Evolutionary conservation across 345 rosid species (phyloP), one percentile per base, ranked within the genome.

Genomic region (Populus pruinosa): DNA sequence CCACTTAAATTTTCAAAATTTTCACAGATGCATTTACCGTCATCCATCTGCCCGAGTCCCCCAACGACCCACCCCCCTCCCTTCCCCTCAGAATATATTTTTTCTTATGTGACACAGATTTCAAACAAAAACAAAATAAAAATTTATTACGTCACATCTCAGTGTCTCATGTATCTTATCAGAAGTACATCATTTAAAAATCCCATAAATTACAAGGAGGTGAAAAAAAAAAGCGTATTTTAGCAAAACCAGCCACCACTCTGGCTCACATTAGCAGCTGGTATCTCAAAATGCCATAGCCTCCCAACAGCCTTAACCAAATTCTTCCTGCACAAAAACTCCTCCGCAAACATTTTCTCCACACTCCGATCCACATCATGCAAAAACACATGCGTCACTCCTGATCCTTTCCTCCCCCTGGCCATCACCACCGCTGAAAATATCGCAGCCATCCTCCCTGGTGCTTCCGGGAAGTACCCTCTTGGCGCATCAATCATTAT

Each of bases 371-470:
- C 80, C 25, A 90, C 86, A 74, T 94, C 96, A 73, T 87, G 98
- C 74, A 94, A 79, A 73, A 86, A 87, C 61, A 94, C 89, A 41
- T 91, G 97, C 70, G 97, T 94, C 78, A 84, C 89, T 31, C 96
- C 94, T 2, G 81, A 41, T 38, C 92, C 90, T 17, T 82, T 91
- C 85, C 97, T 84, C 74, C 78, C 80, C 81, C 94, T 84, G 59
- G 94, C 94, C 97, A 92, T 89, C 11, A 90, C 87, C 67, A 92
- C 91, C 18, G 97, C 89, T n/a, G 97, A 90, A 70, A 92, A 92
- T 75, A 92, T 92, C 18, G 93, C 94, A 0, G 86, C 90, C 97
- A 92, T 92, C 84, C 97, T 87, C 35, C 91, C 88, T 6, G 98
- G 98, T 1, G 97, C 94, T 35, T 66, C 77, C 5, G 89, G 73